phyloP scores from a whole-genome alignment of 192 early-diverging fungal genomes.

The Gonapodya prolifera region DNA sequence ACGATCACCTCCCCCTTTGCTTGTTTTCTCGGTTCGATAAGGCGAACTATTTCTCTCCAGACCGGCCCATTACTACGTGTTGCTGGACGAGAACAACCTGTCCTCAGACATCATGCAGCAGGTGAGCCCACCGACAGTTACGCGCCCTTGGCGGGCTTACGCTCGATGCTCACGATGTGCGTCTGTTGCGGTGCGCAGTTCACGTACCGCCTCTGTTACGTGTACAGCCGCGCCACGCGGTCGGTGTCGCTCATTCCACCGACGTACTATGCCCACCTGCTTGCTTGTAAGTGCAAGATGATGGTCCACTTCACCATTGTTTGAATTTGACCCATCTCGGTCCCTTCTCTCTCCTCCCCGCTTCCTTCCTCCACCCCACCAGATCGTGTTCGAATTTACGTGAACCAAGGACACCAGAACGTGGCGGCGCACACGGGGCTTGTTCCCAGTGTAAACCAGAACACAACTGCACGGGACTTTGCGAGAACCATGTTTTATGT shows the following conservation, averaged over 20 bases:
- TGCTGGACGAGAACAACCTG: slow-evolving; percentile 78
- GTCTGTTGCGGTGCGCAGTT: neutral
- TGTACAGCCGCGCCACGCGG: slow-evolving; percentile 77
- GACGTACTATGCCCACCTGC: slow-evolving; percentile 88
- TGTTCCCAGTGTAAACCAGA: neutral
- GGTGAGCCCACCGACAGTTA: slow-evolving; percentile 21
- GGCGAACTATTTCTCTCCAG: too few species aligned
- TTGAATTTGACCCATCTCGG: neutral
- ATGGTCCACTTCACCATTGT: too few species aligned
- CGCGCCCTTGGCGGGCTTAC: too few species aligned
- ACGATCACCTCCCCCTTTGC: neutral
- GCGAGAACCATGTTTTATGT: neutral
- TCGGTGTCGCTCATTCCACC: slow-evolving; percentile 79
- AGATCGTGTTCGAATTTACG: neutral
- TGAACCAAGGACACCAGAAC: neutral
- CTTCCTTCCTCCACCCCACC: neutral
- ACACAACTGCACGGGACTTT: neutral
- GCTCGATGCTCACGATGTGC: too few species aligned
- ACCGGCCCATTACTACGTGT: slow-evolving; percentile 81
- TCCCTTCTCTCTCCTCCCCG: neutral
- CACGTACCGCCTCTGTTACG: slow-evolving; percentile 79
- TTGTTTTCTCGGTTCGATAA: neutral
- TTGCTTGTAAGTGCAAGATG: slow-evolving; percentile 26
- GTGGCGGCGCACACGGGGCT: neutral
- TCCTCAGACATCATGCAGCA: slow-evolving; percentile 65